Conservation (phyloP, 106 monocot genomes). For the Allium cepa region DNA sequence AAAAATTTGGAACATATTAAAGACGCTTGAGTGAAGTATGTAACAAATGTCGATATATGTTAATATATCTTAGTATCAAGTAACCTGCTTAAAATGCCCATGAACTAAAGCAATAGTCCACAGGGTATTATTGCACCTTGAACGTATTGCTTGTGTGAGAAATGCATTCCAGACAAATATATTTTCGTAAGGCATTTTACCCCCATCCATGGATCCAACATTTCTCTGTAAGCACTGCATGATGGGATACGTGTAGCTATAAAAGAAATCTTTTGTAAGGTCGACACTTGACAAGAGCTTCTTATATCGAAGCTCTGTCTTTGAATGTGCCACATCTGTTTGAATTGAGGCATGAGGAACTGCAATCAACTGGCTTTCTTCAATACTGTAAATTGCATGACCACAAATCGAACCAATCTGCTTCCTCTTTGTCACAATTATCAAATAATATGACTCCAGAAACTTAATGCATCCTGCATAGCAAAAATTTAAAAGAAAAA, state of each 20-base stretch:
- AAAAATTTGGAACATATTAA: slow-evolving; percentile 5
- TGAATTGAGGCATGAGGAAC: slow-evolving; percentile 86
- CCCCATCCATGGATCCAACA: slow-evolving; percentile 27
- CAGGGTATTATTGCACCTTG: slow-evolving; percentile 74
- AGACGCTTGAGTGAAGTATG: neutral
- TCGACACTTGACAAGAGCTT: slow-evolving; percentile 91
- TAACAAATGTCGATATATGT: neutral
- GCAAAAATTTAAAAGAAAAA: neutral
- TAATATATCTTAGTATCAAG: neutral
- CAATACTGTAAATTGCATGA: slow-evolving; percentile 78
- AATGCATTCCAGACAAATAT: slow-evolving; percentile 97
- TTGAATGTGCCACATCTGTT: slow-evolving; percentile 82
- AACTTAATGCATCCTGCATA: slow-evolving; percentile 91
- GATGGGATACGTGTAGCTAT: slow-evolving; percentile 95
- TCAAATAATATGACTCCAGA: slow-evolving; percentile 92
- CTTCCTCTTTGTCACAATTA: slow-evolving; percentile 80
- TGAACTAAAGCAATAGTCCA: slow-evolving; percentile 98
- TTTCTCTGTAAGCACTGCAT: slow-evolving; percentile 90
- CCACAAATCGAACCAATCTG: slow-evolving; percentile 92
- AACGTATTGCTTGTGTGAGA: slow-evolving; percentile 81
- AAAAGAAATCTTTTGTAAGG: slow-evolving; percentile 97
- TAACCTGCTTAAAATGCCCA: slow-evolving; percentile 88
- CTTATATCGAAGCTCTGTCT: slow-evolving; percentile 96
- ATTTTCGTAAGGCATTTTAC: slow-evolving; percentile 79
- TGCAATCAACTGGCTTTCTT: slow-evolving; percentile 83